Conservation (phyloP, 805 yeast genomes). For the Jamesozyma spencerorum region DNA sequence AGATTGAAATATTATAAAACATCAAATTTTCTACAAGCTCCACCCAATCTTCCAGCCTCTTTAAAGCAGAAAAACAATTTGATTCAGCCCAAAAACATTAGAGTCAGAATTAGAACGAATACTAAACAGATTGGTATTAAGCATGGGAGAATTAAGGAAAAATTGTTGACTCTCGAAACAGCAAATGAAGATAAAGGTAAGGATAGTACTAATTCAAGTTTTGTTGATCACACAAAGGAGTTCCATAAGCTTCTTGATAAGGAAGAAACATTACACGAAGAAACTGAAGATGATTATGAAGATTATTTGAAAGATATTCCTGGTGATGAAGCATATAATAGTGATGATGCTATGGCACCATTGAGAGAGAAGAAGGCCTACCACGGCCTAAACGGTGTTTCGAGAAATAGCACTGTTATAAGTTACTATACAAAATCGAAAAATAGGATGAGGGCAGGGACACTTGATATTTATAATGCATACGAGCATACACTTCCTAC, state of each 20-base stretch:
- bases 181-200: conserved; percentile 16
- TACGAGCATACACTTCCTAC: conserved; percentile 16
- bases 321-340: conserved; percentile 31
- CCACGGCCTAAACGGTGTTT: conserved; percentile 3
- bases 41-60: conserved; percentile 29
- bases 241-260: conserved; percentile 25
- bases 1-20: conserved; percentile 27
- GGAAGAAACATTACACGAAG: conserved; percentile 7
- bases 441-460: conserved; percentile 22
- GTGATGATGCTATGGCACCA: conserved; percentile 29
- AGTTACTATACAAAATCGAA: conserved; percentile 29
- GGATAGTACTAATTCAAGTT: conserved; percentile 5
- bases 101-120: conserved; percentile 29
- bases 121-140: conserved; percentile 31
- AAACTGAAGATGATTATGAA: conserved; percentile 11
- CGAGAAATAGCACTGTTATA: conserved; percentile 24
- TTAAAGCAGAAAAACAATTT: conserved; percentile 27
- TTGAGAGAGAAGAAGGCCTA: conserved; percentile 16
- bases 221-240: conserved; percentile 28
- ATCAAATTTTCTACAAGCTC: conserved; percentile 28
- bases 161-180: conserved; percentile 28
- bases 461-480: conserved; percentile 17
- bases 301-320: conserved; percentile 26
- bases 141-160: conserved; percentile 31
- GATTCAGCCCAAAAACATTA: conserved; percentile 27